phyloP scores from a whole-genome alignment of 805 yeast genomes.

The Candida orba region DNA sequence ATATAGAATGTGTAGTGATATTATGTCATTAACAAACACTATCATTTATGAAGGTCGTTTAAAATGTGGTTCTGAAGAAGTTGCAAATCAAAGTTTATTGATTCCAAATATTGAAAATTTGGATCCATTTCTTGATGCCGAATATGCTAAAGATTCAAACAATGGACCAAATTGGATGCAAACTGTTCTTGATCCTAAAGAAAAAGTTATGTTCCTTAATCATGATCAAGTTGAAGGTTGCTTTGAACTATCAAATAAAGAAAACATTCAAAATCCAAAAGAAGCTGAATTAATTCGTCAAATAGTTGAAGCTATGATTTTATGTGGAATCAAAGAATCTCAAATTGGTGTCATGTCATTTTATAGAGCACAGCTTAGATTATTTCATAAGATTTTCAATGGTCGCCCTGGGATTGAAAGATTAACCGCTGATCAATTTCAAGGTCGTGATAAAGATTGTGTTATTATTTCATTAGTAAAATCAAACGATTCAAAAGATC shows the following conservation, averaged over 20 bases:
- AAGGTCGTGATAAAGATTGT: conserved; percentile 93
- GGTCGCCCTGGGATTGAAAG: conserved; percentile 51
- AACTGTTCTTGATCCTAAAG: conserved; percentile 43
- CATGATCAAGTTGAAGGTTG: conserved; percentile 62
- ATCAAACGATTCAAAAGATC: conserved; percentile 55
- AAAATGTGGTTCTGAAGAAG: conserved; percentile 62
- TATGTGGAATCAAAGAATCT: conserved; percentile 50
- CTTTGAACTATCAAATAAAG: conserved; percentile 48
- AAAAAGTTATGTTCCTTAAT: conserved; percentile 68
- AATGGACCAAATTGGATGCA: conserved; percentile 44
- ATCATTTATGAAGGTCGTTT: conserved; percentile 71
- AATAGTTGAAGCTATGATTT: conserved; percentile 49
- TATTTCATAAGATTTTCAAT: conserved; percentile 30
- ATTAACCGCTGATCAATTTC: conserved; percentile 91
- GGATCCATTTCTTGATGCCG: conserved; percentile 1
- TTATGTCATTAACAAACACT: conserved; percentile 75
- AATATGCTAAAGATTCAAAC: background rate
- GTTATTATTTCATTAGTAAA: conserved; percentile 85
- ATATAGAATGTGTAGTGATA: conserved; percentile 88
- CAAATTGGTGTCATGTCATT: conserved; percentile 85
- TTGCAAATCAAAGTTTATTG: conserved; percentile 49
- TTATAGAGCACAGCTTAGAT: conserved; percentile 70
- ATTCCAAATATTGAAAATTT: conserved; percentile 34
- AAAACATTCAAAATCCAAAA: conserved; percentile 61
- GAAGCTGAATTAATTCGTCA: conserved; percentile 65